Evolutionary conservation across 2,329 filamentous ascomycete species (phyloP).

Genomic region (Metarhizium guizhouense): DNA sequence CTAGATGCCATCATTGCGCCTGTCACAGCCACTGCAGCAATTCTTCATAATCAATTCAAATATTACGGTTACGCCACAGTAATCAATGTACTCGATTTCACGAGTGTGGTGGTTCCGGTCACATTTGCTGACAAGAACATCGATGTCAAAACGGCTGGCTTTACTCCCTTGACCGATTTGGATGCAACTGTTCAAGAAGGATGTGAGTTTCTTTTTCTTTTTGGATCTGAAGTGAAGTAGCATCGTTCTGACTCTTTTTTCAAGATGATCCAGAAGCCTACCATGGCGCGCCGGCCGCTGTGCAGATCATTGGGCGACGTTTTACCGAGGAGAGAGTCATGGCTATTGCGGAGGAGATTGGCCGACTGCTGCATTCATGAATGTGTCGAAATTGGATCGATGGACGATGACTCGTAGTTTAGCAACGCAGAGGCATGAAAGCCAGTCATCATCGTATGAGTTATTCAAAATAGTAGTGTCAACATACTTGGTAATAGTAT

Average conservation of each 20-base stretch:
- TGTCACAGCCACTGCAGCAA: slow-evolving; percentile 27
- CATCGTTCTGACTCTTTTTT: too few species aligned
- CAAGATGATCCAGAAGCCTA: too few species aligned
- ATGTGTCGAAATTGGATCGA: not conserved
- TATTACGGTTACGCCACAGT: slow-evolving; percentile 28
- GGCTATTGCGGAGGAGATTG: slow-evolving; percentile 25
- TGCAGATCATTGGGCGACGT: slow-evolving; percentile 17
- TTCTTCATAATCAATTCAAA: slow-evolving; percentile 22
- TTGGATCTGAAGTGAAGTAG: slow-evolving; percentile 9
- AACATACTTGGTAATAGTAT: too few species aligned
- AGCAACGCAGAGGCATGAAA: too few species aligned
- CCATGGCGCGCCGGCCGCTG: slow-evolving; percentile 11
- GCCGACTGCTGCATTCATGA: slow-evolving; percentile 15
- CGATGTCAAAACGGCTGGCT: slow-evolving; percentile 16
- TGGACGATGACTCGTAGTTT: too few species aligned
- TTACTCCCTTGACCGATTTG: slow-evolving; percentile 11
- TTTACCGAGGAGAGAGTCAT: slow-evolving; percentile 18
- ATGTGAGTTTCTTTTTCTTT: slow-evolving; percentile 12
- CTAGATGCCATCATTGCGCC: slow-evolving; percentile 31
- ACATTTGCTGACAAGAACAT: slow-evolving; percentile 20
- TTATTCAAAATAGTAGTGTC: too few species aligned
- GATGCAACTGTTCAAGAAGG: slow-evolving; percentile 14
- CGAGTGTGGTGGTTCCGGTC: slow-evolving; percentile 34
- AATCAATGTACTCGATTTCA: slow-evolving; percentile 30
- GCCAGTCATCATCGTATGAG: too few species aligned